Percentiles rank a stretch among this genome's conserved stretches.
Conservation (phyloP, 192 early-diverging fungal genomes). For the Powellomyces hirtus region DNA sequence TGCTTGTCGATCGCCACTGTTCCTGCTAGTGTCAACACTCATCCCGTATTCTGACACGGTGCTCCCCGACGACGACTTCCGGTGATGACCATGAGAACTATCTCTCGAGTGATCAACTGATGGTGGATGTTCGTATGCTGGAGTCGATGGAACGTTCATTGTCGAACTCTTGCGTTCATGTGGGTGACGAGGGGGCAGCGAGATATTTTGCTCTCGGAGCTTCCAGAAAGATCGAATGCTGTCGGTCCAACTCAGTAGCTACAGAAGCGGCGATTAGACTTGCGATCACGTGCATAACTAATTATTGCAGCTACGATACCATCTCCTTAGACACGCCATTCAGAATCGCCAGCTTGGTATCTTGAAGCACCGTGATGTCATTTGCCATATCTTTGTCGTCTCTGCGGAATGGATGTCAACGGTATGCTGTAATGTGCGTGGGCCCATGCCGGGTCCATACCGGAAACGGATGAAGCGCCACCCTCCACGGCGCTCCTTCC, state of each 20-base stretch:
- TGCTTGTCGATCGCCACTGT: no score
- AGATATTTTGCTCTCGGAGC: conserved; percentile 9
- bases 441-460: background rate
- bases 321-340: conserved; percentile 69
- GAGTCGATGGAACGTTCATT: conserved; percentile 3
- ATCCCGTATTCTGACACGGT: background rate
- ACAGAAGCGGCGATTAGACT: background rate
- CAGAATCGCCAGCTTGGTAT: conserved; percentile 65
- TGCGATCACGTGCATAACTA: background rate
- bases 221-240: conserved; percentile 29
- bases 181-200: conserved; percentile 12
- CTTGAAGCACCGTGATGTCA: conserved; percentile 55
- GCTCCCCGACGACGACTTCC: background rate
- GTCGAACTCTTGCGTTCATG: background rate
- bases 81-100: background rate
- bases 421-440: background rate
- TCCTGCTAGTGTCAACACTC: no score
- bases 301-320: conserved; percentile 11
- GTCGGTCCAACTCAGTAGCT: conserved; percentile 18
- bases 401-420: conserved; percentile 61
- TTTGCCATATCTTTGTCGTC: conserved; percentile 79
- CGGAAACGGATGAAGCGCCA: conserved; percentile 57
- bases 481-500: conserved; percentile 5
- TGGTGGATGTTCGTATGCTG: conserved; percentile 3
- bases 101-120: background rate